phyloP scores from a whole-genome alignment of 176 grass and related monocot species.

The Saccharum officinarum region DNA sequence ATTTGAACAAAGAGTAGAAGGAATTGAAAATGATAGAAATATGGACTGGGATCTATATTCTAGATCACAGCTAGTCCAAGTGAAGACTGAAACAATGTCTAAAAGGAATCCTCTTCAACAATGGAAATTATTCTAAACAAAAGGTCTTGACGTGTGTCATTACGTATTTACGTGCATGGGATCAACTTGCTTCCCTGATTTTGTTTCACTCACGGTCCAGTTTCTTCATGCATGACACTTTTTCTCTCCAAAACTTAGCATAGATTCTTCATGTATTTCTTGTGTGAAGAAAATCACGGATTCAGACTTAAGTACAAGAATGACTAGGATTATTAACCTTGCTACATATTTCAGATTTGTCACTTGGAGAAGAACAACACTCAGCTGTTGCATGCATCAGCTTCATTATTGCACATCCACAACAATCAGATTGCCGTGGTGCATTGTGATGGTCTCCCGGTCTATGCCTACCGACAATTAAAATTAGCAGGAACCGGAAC shows the following conservation, averaged over 20 bases:
- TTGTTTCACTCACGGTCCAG: background rate
- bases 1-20: background rate
- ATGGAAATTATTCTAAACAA: background rate
- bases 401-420: no score
- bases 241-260: background rate
- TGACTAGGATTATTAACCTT: background rate
- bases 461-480: no score
- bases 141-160: background rate
- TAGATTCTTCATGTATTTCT: background rate
- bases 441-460: no score
- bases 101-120: background rate
- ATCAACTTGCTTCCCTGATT: background rate
- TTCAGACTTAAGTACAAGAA: background rate
- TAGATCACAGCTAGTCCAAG: background rate
- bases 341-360: background rate
- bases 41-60: background rate
- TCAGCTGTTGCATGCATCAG: no score
- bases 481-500: no score
- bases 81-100: background rate
- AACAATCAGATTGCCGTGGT: no score
- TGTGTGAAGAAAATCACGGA: background rate
- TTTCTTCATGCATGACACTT: background rate
- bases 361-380: background rate
- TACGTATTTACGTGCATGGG: background rate
- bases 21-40: background rate